Evolutionary conservation across 202 grass and related monocot genomes (phyloP).

Genomic region (Eragrostis tef): DNA sequence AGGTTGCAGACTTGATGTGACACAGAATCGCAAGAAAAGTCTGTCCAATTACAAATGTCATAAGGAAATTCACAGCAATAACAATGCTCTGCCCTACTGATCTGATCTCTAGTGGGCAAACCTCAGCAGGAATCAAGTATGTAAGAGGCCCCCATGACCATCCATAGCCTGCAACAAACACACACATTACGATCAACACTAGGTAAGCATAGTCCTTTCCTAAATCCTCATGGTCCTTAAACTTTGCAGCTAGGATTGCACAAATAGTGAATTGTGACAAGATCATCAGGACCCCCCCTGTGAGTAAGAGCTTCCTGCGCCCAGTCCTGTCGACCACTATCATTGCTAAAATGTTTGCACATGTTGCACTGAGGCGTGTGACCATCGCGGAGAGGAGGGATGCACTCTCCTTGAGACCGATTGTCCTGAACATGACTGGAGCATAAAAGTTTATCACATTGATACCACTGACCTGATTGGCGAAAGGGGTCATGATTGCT

Average conservation of each 20-base stretch:
- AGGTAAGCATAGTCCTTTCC: constrained; percentile 55
- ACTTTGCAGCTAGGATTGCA: constrained; percentile 38
- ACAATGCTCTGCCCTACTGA: constrained; percentile 76
- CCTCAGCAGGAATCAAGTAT: constrained; percentile 64
- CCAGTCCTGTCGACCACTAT: too few relatives aligned
- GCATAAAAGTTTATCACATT: too few relatives aligned
- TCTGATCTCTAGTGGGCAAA: constrained; percentile 72
- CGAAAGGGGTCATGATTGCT: constrained; percentile 37
- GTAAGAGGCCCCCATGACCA: constrained; percentile 89
- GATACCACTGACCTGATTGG: too few relatives aligned
- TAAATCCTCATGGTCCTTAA: constrained; percentile 54
- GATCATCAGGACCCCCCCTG: constrained; percentile 77
- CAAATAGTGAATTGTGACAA: constrained; percentile 59
- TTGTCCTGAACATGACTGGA: too few relatives aligned
- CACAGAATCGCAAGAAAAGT: constrained; percentile 68
- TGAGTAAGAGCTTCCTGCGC: constrained; percentile 47
- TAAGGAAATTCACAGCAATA: constrained; percentile 64
- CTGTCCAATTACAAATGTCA: constrained; percentile 68
- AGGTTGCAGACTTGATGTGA: constrained; percentile 61
- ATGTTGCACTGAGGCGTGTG: too few relatives aligned
- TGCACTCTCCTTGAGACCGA: too few relatives aligned
- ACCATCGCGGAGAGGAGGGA: too few relatives aligned
- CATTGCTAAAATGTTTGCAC: too few relatives aligned
- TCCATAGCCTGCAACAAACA: constrained; percentile 67
- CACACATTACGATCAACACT: constrained; percentile 62